Percentiles rank a stretch among this genome's conserved stretches.
phyloP scores from a whole-genome alignment of 345 rosid species.

The Ceriops decandra region DNA sequence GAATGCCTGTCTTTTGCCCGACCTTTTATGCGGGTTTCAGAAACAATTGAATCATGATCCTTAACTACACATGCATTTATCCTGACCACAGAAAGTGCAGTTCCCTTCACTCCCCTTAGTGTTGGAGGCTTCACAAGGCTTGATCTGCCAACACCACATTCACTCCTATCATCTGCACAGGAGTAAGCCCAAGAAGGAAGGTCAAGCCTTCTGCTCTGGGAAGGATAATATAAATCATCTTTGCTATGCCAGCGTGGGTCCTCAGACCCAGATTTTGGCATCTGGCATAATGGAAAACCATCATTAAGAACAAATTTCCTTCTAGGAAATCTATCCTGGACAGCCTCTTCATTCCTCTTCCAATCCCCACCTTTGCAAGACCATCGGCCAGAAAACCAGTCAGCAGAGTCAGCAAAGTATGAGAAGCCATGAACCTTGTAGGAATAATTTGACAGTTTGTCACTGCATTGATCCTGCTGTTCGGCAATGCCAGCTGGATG shows the following conservation, averaged over 20 bases:
- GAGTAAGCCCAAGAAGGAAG: conserved; percentile 93
- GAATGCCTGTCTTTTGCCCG: conserved; percentile 67
- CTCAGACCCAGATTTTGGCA: conserved; percentile 81
- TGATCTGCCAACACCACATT: conserved; percentile 31
- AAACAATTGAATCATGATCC: conserved; percentile 79
- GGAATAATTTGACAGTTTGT: conserved; percentile 33
- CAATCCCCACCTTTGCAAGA: conserved; percentile 99
- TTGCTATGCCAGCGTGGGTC: conserved; percentile 92
- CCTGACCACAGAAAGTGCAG: conserved; percentile 72
- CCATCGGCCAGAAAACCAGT: conserved; percentile 78
- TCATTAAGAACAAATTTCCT: conserved; percentile 83
- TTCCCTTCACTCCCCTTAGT: conserved; percentile 71
- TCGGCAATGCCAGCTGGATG: conserved; percentile 33
- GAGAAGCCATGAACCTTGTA: conserved; percentile 35
- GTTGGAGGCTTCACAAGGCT: conserved; percentile 46
- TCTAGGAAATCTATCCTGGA: conserved; percentile 54
- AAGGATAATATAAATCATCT: conserved; percentile 77
- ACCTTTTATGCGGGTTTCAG: conserved; percentile 63
- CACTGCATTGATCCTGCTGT: conserved; percentile 30
- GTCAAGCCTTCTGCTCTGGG: conserved; percentile 76
- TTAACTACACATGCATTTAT: conserved; percentile 95
- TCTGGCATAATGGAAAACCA: conserved; percentile 91
- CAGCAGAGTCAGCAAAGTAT: conserved; percentile 40
- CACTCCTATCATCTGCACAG: conserved; percentile 65
- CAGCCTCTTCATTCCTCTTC: conserved; percentile 80